Percentiles rank a stretch among this genome's conserved stretches.
Conservation (phyloP, 1,284 basidiomycete species). For the Pseudozyma pruni region DNA sequence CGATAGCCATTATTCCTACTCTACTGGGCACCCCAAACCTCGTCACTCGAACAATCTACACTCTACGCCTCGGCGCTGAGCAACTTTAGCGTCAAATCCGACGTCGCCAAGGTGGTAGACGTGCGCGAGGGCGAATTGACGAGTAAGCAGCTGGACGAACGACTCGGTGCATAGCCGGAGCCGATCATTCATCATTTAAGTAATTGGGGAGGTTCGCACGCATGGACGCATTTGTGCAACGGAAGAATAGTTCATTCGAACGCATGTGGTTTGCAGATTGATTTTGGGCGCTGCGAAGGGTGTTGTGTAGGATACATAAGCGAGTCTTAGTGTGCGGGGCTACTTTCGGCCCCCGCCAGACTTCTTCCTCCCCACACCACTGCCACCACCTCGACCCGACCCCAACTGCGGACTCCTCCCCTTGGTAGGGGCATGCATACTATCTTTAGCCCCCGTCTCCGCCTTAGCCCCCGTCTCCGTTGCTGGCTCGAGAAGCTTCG, state of each 20-base stretch:
- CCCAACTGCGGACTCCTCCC: background rate
- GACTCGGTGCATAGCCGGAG: conserved; percentile 51
- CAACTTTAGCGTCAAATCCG: conserved; percentile 54
- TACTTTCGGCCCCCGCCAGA: conserved; percentile 3
- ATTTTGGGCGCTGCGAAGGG: background rate
- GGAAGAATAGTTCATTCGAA: no score
- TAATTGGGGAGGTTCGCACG: no score
- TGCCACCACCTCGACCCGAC: background rate
- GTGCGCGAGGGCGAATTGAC: conserved; percentile 56
- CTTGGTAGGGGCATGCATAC: conserved; percentile 21
- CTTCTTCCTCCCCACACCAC: conserved; percentile 1
- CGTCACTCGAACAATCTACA: conserved; percentile 58
- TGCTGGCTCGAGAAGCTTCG: conserved; percentile 13
- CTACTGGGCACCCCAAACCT: conserved; percentile 63
- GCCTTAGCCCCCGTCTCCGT: background rate
- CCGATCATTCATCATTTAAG: background rate
- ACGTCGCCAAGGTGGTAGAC: conserved; percentile 63
- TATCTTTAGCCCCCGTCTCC: conserved; percentile 2
- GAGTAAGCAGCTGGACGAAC: conserved; percentile 31
- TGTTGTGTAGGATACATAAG: background rate
- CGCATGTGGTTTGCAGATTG: no score
- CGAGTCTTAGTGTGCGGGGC: background rate
- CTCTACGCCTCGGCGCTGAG: conserved; percentile 65
- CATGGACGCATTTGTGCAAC: no score
- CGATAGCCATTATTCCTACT: conserved; percentile 28